Evolutionary conservation across 768 basidiomycete species (phyloP).

Genomic region (Boletales sp.): DNA sequence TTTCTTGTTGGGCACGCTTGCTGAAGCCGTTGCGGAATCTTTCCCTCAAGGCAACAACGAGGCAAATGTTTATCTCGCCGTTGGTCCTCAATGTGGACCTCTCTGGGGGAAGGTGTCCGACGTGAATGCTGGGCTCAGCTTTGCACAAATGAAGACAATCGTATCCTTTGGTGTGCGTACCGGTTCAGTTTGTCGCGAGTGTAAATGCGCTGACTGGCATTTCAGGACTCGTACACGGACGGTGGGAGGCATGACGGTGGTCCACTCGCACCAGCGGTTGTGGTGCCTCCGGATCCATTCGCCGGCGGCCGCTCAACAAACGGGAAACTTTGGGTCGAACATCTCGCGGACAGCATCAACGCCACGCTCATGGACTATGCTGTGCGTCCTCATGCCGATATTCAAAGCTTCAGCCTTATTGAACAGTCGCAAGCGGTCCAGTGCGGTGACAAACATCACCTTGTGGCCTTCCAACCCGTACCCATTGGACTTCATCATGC

Average conservation of each 20-base stretch:
- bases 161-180: slow-evolving; percentile 49
- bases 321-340: slow-evolving; percentile 49
- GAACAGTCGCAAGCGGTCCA: slow-evolving; percentile 25
- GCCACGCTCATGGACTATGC: slow-evolving; percentile 50
- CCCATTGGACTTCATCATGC: slow-evolving; percentile 45
- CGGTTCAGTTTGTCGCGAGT: not conserved
- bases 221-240: slow-evolving; percentile 48
- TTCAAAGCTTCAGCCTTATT: not conserved
- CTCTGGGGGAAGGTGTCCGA: slow-evolving; percentile 40
- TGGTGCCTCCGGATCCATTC: slow-evolving; percentile 40
- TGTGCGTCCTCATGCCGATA: slow-evolving; percentile 26
- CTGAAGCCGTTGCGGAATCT: slow-evolving; percentile 5
- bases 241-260: slow-evolving; percentile 47
- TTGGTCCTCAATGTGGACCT: slow-evolving; percentile 42
- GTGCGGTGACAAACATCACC: slow-evolving; percentile 44
- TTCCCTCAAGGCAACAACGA: slow-evolving; percentile 14
- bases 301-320: slow-evolving; percentile 52
- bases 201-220: not conserved
- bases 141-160: slow-evolving; percentile 39
- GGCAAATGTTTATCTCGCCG: slow-evolving; percentile 38
- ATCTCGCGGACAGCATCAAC: slow-evolving; percentile 37
- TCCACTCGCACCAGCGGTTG: slow-evolving; percentile 37
- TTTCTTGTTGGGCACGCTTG: not conserved
- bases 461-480: slow-evolving; percentile 51
- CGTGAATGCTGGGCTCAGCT: slow-evolving; percentile 45